phyloP scores from a whole-genome alignment of 2,329 filamentous ascomycete species.

The Botrytis byssoidea region DNA sequence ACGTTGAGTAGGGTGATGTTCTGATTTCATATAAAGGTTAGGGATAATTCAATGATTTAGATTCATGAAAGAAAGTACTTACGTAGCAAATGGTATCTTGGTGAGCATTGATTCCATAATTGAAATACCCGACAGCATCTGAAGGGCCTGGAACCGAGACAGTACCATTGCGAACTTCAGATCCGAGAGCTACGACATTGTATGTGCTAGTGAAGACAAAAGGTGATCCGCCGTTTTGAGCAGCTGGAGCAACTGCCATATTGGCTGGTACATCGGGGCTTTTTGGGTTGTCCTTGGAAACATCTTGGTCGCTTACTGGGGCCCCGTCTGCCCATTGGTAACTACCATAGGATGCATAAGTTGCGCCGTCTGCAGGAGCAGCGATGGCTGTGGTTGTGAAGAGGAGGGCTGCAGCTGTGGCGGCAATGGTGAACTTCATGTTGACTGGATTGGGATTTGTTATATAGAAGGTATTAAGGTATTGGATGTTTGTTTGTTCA shows the following conservation, averaged over 20 bases:
- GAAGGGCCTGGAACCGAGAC: conserved; percentile 38
- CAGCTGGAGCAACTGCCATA: not conserved
- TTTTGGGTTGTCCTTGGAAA: conserved; percentile 17
- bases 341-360: conserved; percentile 13
- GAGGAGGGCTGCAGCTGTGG: not conserved
- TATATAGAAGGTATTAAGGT: not conserved
- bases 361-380: not conserved
- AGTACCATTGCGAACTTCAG: conserved; percentile 47
- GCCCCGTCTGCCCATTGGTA: not conserved
- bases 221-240: conserved; percentile 6
- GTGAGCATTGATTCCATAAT: conserved; percentile 48
- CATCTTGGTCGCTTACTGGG: conserved; percentile 1
- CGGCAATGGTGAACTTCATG: conserved; percentile 20
- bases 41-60: not conserved
- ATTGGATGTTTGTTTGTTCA: not conserved
- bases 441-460: not conserved
- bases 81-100: conserved; percentile 38
- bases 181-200: conserved; percentile 46
- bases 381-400: not conserved
- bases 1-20: conserved; percentile 50
- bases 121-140: conserved; percentile 48
- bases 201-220: conserved; percentile 48
- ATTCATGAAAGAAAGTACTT: not conserved
- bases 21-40: conserved; percentile 23
- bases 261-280: conserved; percentile 15